Conservation (phyloP, 2,329 filamentous ascomycete genomes). For the Hymenoscyphus infarciens region DNA sequence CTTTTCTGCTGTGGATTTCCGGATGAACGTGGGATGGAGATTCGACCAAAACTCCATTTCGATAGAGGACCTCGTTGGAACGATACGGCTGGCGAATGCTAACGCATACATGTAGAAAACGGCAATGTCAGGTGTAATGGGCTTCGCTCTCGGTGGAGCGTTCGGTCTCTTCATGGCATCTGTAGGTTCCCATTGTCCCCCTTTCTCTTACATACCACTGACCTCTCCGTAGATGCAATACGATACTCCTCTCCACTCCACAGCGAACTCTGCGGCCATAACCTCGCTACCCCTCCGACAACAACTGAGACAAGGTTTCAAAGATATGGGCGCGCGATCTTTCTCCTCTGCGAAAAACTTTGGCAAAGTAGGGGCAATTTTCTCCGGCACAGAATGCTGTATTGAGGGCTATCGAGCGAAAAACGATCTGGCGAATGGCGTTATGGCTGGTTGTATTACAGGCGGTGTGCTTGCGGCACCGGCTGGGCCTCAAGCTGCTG, state of each 20-base stretch:
- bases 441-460: conserved; percentile 84
- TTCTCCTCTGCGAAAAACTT: conserved; percentile 90
- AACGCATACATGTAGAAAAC: conserved; percentile 59
- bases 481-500: conserved; percentile 84
- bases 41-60: not conserved
- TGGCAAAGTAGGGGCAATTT: conserved; percentile 86
- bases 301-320: conserved; percentile 82
- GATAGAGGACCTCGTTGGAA: not conserved
- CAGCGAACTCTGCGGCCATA: conserved; percentile 41
- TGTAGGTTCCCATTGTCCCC: conserved; percentile 50
- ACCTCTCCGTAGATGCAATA: conserved; percentile 76
- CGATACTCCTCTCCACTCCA: conserved; percentile 72
- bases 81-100: not conserved
- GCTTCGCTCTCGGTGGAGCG: conserved; percentile 87
- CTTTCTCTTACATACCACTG: conserved; percentile 9
- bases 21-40: not conserved
- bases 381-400: conserved; percentile 89
- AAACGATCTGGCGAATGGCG: conserved; percentile 87
- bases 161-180: conserved; percentile 99
- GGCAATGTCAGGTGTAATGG: conserved; percentile 85
- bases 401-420: conserved; percentile 91
- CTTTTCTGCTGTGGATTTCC: not conserved
- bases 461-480: conserved; percentile 83
- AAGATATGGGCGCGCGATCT: conserved; percentile 87
- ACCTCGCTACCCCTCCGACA: conserved; percentile 72